Percentiles rank a stretch among this genome's conserved stretches.
phyloP scores from a whole-genome alignment of 2,329 filamentous ascomycete genomes.

The Zarea fungicola region DNA sequence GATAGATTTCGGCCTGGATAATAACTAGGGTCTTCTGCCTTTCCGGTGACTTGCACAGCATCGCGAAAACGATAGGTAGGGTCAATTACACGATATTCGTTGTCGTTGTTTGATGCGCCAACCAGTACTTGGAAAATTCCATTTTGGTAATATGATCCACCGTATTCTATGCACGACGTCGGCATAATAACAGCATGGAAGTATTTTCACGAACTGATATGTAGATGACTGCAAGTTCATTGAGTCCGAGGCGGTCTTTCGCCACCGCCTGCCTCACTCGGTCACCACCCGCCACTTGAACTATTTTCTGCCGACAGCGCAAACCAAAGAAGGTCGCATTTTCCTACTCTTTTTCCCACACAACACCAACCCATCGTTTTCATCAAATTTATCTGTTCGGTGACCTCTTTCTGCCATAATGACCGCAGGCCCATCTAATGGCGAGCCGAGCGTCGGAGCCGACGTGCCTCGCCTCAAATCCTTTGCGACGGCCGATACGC shows the following conservation, averaged over 20 bases:
- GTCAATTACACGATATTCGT: too few relatives aligned
- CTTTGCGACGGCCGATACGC: constrained; percentile 76
- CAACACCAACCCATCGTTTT: not conserved
- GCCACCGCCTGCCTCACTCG: constrained; percentile 10
- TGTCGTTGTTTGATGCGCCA: too few relatives aligned
- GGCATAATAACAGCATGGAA: too few relatives aligned
- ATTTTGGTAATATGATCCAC: too few relatives aligned
- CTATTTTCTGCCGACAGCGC: constrained; percentile 3
- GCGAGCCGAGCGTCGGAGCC: constrained; percentile 51
- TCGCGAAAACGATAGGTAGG: too few relatives aligned
- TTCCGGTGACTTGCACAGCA: too few relatives aligned
- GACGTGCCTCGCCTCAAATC: constrained; percentile 63
- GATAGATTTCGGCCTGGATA: too few relatives aligned
- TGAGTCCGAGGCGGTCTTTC: not conserved
- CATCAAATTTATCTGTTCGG: not conserved
- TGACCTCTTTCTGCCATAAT: constrained; percentile 29
- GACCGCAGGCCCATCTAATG: constrained; percentile 43
- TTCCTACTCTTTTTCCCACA: not conserved
- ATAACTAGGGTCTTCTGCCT: too few relatives aligned
- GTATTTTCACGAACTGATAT: too few relatives aligned
- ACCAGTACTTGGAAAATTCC: too few relatives aligned
- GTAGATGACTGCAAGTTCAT: not conserved
- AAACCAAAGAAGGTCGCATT: not conserved
- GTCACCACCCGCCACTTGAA: constrained; percentile 5
- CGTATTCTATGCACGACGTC: not conserved